A percentile compares a stretch with the other conserved stretches of the same genome.
These are phyloP conservation scores for Dionaea muscipula DNA, from an alignment of 179 eudicot genomes.

Conservation along the genomic window DNA sequence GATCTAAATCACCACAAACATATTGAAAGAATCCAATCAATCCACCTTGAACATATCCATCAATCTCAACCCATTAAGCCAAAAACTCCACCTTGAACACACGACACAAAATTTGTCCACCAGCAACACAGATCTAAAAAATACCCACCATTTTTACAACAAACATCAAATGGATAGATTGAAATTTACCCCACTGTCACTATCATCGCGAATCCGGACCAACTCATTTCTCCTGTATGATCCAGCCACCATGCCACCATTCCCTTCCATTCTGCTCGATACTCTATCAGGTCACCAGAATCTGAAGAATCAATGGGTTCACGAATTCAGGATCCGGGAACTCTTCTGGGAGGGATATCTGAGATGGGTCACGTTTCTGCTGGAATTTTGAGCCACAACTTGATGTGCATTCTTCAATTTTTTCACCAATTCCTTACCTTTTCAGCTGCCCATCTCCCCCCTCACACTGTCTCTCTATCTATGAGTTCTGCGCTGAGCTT, in stretches of 20 bases:
- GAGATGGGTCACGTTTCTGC: slow-evolving; percentile 20
- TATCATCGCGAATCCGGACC: slow-evolving; percentile 86
- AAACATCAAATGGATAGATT: background rate
- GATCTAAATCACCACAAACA: slow-evolving; percentile 6
- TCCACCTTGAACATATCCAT: background rate
- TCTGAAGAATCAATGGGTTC: background rate
- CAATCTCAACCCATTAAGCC: too few species aligned
- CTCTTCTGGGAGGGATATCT: slow-evolving; percentile 15
- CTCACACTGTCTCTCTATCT: too few species aligned
- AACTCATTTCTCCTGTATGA: slow-evolving; percentile 77
- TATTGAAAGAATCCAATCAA: background rate
- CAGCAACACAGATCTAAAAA: slow-evolving; percentile 6
- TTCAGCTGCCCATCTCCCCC: slow-evolving; percentile 18
- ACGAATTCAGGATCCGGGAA: background rate
- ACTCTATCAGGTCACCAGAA: background rate
- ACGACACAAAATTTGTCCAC: background rate
- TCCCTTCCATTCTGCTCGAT: slow-evolving; percentile 48
- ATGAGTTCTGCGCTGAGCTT: too few species aligned
- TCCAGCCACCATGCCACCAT: slow-evolving; percentile 93
- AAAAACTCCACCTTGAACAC: background rate
- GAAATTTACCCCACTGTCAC: slow-evolving; percentile 52
- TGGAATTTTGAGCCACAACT: slow-evolving; percentile 17
- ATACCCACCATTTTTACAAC: background rate
- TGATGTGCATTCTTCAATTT: slow-evolving; percentile 17
- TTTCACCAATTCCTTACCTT: slow-evolving; percentile 4